Conservation (phyloP, 139 green algal genomes). For the Parachlorella kessleri region DNA sequence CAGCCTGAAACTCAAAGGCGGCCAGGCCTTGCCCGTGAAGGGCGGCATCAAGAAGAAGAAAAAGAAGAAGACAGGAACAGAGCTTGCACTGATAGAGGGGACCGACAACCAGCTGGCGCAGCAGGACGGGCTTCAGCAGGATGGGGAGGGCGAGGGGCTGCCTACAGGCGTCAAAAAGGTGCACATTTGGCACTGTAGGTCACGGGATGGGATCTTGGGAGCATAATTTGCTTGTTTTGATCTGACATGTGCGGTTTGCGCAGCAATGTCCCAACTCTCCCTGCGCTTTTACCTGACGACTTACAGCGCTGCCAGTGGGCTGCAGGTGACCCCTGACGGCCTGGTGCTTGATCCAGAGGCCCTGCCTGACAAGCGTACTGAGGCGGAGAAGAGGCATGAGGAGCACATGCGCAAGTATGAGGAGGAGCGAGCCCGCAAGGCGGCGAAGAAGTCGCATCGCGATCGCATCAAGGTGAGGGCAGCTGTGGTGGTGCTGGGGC, state of each 20-base stretch:
- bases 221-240: too few species aligned
- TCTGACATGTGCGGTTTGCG: too few species aligned
- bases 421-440: conserved; percentile 64
- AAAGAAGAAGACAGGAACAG: conserved; percentile 89
- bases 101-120: too few species aligned
- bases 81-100: too few species aligned
- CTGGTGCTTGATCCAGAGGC: conserved; percentile 36
- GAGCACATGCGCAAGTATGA: conserved; percentile 68
- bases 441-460: conserved; percentile 77
- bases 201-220: too few species aligned
- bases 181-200: too few species aligned
- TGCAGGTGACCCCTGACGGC: conserved; percentile 42
- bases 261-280: too few species aligned
- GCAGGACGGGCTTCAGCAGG: too few species aligned
- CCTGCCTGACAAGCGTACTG: conserved; percentile 73
- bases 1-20: conserved; percentile 91
- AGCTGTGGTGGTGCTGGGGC: too few species aligned
- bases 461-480: conserved; percentile 66
- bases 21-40: conserved; percentile 35
- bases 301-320: conserved; percentile 16
- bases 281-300: too few species aligned
- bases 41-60: conserved; percentile 78
- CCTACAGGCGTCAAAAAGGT: too few species aligned
- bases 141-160: too few species aligned
- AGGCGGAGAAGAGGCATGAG: conserved; percentile 77